Evolutionary conservation across 257 asterid species (phyloP), one percentile per base, ranked within the genome.

Genomic region (Solanum paucissectum): DNA sequence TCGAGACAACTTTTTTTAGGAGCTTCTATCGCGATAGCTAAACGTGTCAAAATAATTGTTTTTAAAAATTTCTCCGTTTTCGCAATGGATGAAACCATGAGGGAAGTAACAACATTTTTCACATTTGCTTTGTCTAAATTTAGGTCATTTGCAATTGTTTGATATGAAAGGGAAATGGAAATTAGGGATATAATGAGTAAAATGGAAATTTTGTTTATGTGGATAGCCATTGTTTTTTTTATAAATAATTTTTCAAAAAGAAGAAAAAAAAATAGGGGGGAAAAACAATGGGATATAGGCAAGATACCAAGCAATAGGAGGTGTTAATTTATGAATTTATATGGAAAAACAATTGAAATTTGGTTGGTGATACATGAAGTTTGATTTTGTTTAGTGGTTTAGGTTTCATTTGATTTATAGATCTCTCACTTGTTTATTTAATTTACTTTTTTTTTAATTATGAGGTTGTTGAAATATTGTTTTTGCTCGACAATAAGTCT

Each of bases 21-120:
- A 14, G 2, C 66, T 3, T 34, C 87, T 60, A 25, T 3, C 2
- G 79, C 87, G 7, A 73, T 84, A 23, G 46, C 81, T 85, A 90
- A 32, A 27, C 79, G 85, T 77, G 34, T 38, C 52, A 72, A 87
- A 29, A 91, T 85, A 69, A 71, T 90, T 23, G 27, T 86, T 8
- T 68, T n/a, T 10, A 90, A 37, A 86, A 91, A 91, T 0, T 66
- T 32, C 66, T 90, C 91, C 68, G 88, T 86, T 88, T 89, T 85
- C 40, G 83, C 7, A 1, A 83, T 89, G 33, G 92, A 85, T 5
- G 89, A 86, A 58, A n/a, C 38, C 92, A 92, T 88, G 14, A 77
- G 84, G 33, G 62, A 25, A 14, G n/a, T 46, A 8, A 77, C 38
- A 25, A 77, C 25, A 25, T 25, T 77, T 20, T 77, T 77, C 23